Evolutionary conservation across 2,329 filamentous ascomycete species (phyloP).

Genomic region (Magnaporthiopsis incrustans): DNA sequence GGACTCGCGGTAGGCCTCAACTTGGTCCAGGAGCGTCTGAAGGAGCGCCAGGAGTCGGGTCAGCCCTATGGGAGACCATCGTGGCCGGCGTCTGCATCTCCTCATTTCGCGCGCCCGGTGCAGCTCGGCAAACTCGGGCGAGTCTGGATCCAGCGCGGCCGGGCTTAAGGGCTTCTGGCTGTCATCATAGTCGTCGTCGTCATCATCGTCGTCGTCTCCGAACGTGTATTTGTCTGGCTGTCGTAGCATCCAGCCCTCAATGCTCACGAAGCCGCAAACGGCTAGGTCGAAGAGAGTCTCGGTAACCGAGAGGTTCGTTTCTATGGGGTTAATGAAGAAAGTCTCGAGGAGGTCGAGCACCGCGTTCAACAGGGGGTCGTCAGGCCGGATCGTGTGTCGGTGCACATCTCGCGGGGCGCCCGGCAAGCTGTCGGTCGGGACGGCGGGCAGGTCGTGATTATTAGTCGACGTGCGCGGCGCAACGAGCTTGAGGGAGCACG

Average conservation of each 20-base stretch:
- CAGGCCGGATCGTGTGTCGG: conserved; percentile 52
- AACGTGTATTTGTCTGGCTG: conserved; percentile 58
- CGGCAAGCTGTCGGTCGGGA: conserved; percentile 44
- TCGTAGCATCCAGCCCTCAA: conserved; percentile 86
- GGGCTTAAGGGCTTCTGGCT: conserved; percentile 31
- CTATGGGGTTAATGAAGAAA: conserved; percentile 85
- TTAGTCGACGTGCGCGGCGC: conserved; percentile 50
- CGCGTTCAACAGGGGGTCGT: conserved; percentile 57
- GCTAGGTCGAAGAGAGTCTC: conserved; percentile 76
- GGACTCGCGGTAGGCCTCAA: conserved; percentile 51
- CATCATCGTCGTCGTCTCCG: conserved; percentile 23
- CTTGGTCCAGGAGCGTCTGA: conserved; percentile 52
- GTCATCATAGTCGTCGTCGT: conserved; percentile 29
- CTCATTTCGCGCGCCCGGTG: conserved; percentile 39
- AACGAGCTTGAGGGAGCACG: conserved; percentile 63
- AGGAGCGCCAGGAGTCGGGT: conserved; percentile 50
- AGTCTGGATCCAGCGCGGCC: conserved; percentile 31
- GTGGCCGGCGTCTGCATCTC: conserved; percentile 44
- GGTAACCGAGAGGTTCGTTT: conserved; percentile 83
- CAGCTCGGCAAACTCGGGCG: conserved; percentile 30
- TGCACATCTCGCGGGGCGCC: conserved; percentile 53
- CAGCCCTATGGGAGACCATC: conserved; percentile 41
- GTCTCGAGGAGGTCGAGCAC: conserved; percentile 60
- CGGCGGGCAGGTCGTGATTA: conserved; percentile 47
- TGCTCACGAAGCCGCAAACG: conserved; percentile 72